These are phyloP conservation scores for Acmispon strigosus DNA, from an alignment of 306 rosid species.

Conservation along the genomic window DNA sequence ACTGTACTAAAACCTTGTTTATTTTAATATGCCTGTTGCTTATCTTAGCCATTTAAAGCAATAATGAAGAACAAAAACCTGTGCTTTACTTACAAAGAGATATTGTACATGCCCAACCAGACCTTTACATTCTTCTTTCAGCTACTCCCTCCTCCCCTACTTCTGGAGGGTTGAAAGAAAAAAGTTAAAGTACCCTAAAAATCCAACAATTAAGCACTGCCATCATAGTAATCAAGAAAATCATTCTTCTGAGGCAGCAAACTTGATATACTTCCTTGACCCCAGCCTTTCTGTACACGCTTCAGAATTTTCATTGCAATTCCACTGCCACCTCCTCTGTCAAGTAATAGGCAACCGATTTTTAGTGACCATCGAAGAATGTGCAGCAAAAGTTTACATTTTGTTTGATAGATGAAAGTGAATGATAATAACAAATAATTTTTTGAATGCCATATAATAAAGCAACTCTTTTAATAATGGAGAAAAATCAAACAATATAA, in stretches of 20 bases:
- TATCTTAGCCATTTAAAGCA: slow-evolving; percentile 9
- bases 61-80: neutral
- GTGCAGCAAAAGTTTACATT: neutral
- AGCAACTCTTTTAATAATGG: slow-evolving; percentile 17
- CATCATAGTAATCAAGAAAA: slow-evolving; percentile 46
- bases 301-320: slow-evolving; percentile 61
- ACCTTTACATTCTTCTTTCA: neutral
- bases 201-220: slow-evolving; percentile 11
- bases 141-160: neutral
- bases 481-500: neutral
- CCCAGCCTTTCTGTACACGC: slow-evolving; percentile 86
- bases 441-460: neutral
- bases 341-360: slow-evolving; percentile 16
- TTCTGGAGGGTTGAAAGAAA: neutral
- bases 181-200: neutral
- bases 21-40: neutral
- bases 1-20: too few relatives aligned
- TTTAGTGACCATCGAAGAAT: neutral
- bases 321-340: slow-evolving; percentile 75
- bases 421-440: neutral
- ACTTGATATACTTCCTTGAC: slow-evolving; percentile 51
- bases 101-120: slow-evolving; percentile 15
- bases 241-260: slow-evolving; percentile 40
- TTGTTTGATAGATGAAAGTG: slow-evolving; percentile 15
- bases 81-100: slow-evolving; percentile 4